Evolutionary conservation across 352 stramenopile species (phyloP), one percentile per base, ranked within the genome.

Genomic region (Phytophthora pluvialis): DNA sequence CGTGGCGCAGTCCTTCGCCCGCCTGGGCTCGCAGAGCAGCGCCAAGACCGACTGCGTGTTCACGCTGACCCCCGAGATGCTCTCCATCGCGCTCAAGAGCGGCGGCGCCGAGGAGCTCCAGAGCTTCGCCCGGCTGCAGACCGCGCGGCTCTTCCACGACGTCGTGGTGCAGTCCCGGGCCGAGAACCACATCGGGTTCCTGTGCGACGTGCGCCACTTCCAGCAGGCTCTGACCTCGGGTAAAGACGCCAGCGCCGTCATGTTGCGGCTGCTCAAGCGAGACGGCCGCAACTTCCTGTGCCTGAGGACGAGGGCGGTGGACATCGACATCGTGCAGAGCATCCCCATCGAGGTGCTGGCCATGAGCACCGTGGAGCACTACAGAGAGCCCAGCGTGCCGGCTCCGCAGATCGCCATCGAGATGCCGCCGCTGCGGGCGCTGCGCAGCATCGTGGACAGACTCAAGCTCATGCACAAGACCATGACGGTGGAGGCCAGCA

Each of bases 311-410:
- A 65, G 84, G 15, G 85, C 86, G 0, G 83, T 95, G 29, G 86
- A 95, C 61, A 89, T 95, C 42, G 84, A 95, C 60, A 93, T 95
- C 39, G 78, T 93, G 36, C 86, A 95, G 71, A 95, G 83, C 55
- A 86, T 95, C 39, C 86, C 86, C 18, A 92, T 95, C 59, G 71
- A 89, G 32, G 82, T 95, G 62, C 49, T 95, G 50, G 73, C 86
- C 13, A 91, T 93, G 81, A 88, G 70, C 50, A 79, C 76, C 2
- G 80, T 89, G 12, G 80, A 89, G 47, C 85, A 90, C 59, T 91
- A 89, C 57, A 72, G 72, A 50, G 86, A 95, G 45, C 86, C 86
- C n/a, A 87, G 81, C 67, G 75, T 95, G 5, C 81, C 86, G 0
- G 78, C 83, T 4, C 86, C 86, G 12, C 82, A 91, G 54, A 88